Evolutionary conservation across 495 filamentous ascomycete genomes (phyloP).

Genomic region (Hypoxylon lienhwacheense): DNA sequence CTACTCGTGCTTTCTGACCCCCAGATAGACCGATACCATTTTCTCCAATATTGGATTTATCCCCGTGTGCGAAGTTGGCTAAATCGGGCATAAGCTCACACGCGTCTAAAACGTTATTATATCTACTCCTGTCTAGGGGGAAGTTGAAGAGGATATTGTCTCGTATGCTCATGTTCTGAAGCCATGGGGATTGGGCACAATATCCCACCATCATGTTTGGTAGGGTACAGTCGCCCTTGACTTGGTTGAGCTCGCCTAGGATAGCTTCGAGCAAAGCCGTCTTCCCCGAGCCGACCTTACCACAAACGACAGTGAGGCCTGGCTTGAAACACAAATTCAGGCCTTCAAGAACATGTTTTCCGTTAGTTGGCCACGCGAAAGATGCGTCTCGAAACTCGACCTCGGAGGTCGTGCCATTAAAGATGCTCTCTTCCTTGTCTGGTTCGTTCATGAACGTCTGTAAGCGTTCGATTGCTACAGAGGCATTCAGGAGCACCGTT

Average conservation of each 20-base stretch:
- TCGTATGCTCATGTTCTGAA: conserved; percentile 87
- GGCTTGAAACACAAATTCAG: conserved; percentile 61
- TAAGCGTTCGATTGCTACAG: conserved; percentile 73
- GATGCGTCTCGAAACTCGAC: conserved; percentile 63
- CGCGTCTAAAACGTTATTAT: conserved; percentile 83
- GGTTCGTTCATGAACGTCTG: conserved; percentile 84
- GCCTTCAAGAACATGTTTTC: conserved; percentile 61
- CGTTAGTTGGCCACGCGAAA: conserved; percentile 75
- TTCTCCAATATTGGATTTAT: conserved; percentile 93
- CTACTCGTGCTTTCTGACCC: conserved; percentile 91
- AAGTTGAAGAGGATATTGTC: conserved; percentile 82
- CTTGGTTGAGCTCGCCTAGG: conserved; percentile 74
- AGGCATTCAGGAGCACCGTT: conserved; percentile 71
- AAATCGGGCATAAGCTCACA: conserved; percentile 93
- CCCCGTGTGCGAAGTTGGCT: conserved; percentile 84
- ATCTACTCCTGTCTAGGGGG: conserved; percentile 75
- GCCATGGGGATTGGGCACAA: conserved; percentile 84
- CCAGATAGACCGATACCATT: conserved; percentile 94
- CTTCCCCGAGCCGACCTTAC: conserved; percentile 80
- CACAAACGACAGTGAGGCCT: conserved; percentile 65
- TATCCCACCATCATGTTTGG: conserved; percentile 75
- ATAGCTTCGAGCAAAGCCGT: conserved; percentile 77
- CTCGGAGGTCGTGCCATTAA: conserved; percentile 28
- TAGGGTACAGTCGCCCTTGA: conserved; percentile 58
- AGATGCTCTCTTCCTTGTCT: conserved; percentile 57